A percentile compares a stretch with the other conserved stretches of the same genome.
Evolutionary conservation across 2,329 filamentous ascomycete species (phyloP).

Genomic region (Fonsecaea monophora): DNA sequence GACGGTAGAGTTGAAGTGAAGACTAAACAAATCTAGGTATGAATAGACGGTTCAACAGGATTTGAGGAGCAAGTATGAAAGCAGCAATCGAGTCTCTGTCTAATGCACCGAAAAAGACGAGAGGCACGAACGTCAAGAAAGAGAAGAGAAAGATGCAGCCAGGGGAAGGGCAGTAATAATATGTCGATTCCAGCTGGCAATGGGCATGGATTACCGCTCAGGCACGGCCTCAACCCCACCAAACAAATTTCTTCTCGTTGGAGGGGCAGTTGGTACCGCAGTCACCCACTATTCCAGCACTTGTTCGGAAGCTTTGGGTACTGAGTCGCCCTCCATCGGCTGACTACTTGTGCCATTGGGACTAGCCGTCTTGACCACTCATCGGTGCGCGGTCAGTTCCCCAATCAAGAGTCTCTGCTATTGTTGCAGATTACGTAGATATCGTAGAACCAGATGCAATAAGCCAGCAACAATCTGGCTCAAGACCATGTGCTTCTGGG

Average conservation of each 20-base stretch:
- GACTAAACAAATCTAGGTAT: slow-evolving; percentile 10
- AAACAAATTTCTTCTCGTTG: slow-evolving; percentile 32
- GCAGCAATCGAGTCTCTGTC: slow-evolving; percentile 36
- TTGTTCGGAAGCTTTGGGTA: slow-evolving; percentile 21
- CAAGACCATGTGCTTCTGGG: slow-evolving; percentile 28
- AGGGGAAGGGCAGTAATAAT: slow-evolving; percentile 38
- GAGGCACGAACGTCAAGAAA: slow-evolving; percentile 37
- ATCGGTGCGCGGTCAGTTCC: slow-evolving; percentile 27
- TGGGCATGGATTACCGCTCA: slow-evolving; percentile 4
- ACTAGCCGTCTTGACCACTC: slow-evolving; percentile 27
- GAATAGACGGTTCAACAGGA: background rate
- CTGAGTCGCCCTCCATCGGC: slow-evolving; percentile 26
- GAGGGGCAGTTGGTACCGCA: slow-evolving; percentile 26
- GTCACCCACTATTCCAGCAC: background rate
- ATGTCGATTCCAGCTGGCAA: slow-evolving; percentile 23
- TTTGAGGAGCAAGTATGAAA: slow-evolving; percentile 3
- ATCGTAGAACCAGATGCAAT: background rate
- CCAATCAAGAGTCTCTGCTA: slow-evolving; percentile 23
- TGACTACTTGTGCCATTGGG: slow-evolving; percentile 22
- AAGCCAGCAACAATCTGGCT: slow-evolving; percentile 22
- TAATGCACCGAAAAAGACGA: slow-evolving; percentile 43
- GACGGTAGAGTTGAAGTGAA: slow-evolving; percentile 23
- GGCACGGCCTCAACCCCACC: slow-evolving; percentile 23
- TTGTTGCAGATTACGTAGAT: slow-evolving; percentile 11
- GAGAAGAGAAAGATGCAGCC: slow-evolving; percentile 33